Base-by-base conservation (phyloP, 441 rosid species). In the Pelargonium myrrhifolium region DNA sequence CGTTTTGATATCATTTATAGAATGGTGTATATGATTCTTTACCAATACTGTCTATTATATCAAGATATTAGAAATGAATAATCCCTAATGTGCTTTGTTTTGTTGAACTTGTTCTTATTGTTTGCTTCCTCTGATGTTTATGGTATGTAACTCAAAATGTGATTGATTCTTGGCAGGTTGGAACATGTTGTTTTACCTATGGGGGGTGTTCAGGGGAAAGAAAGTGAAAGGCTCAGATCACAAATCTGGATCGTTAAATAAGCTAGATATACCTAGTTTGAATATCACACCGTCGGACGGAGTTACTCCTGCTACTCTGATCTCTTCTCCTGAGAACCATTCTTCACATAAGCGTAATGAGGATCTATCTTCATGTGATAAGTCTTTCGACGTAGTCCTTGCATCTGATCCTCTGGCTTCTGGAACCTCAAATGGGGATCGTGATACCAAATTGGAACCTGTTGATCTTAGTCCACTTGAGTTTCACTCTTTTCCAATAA, bases 131-230 rank as follows among this genome's bases (percentile, higher is more conserved):
- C n/a, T n/a, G n/a, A n/a, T n/a, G n/a, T n/a, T n/a, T n/a, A n/a
- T n/a, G n/a, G n/a, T n/a, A n/a, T n/a, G n/a, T n/a, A n/a, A 22
- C 72, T 58, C 26, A 65, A 62, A 64, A 40, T 64, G 24, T 77
- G 35, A 51, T 74, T 47, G 77, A 37, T 56, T 72, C 26, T 62
- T 81, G 80, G 77, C 93, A 95, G 99, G 97, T 71, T 95, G 99
- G 99, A 95, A 95, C 85, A 82, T 78, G 79, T 75, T 92, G 55
- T 84, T 80, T 80, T 95, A 85, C 74, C 84, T 95, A 55, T 95
- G 99, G 99, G 99, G 97, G 62, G 95, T 92, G 62, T 95, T 92
- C 78, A 84, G 82, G 74, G 90, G 87, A 81, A 89, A 81, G 79
- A 84, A 75, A 78, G 80, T 70, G 12, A 78, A 4, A 45, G 74